A percentile compares a stretch with the other conserved stretches of the same genome.
These are phyloP conservation scores for Paratinospora sagittata DNA, from an alignment of 164 flowering plant species.

Conservation along the genomic window DNA sequence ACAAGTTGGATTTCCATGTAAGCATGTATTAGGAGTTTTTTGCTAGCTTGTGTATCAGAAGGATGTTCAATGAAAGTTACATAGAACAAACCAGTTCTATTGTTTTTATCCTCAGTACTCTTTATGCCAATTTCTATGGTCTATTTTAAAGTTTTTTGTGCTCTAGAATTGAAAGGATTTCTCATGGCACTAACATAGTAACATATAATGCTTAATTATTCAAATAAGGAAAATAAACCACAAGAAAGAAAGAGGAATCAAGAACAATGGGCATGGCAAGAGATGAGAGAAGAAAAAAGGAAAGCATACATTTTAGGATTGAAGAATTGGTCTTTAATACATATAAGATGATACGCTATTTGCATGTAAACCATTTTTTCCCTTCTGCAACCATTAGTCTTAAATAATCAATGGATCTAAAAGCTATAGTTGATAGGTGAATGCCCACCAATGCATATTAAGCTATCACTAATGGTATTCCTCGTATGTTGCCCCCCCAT, in stretches of 20 bases:
- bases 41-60: not conserved
- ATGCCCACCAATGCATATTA: no score
- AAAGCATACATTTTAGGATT: no score
- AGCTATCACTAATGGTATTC: no score
- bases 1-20: not conserved
- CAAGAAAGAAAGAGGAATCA: not conserved
- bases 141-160: not conserved
- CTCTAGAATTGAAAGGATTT: not conserved
- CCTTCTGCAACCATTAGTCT: no score
- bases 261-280: not conserved
- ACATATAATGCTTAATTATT: not conserved
- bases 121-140: not conserved
- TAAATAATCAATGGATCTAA: no score
- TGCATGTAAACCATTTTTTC: not conserved
- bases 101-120: not conserved
- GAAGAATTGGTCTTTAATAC: no score
- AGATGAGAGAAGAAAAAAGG: not conserved
- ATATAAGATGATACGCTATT: no score
- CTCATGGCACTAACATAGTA: not conserved
- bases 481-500: no score
- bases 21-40: not conserved
- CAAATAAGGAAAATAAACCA: not conserved
- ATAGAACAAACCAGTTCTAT: not conserved
- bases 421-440: no score
- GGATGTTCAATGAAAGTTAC: not conserved